These are phyloP conservation scores for Sedum album DNA, from an alignment of 164 flowering plant species.

Conservation along the genomic window DNA sequence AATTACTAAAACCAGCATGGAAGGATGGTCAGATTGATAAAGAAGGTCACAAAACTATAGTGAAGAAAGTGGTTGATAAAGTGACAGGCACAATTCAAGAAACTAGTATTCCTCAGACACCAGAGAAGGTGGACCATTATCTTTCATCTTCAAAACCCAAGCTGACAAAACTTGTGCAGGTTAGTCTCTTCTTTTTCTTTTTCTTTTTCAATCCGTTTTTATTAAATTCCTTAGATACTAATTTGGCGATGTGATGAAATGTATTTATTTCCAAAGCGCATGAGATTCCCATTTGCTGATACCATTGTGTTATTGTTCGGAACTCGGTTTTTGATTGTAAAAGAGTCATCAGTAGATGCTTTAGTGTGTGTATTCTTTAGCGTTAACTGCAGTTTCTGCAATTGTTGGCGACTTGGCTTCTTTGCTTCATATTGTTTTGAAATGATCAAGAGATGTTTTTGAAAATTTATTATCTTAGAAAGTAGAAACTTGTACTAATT, in stretches of 20 bases:
- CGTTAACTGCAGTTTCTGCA: neutral
- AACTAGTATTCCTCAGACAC: conserved; percentile 61
- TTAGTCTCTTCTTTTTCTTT: conserved; percentile 16
- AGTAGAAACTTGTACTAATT: neutral
- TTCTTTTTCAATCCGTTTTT: neutral
- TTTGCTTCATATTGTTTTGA: neutral
- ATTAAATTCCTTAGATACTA: too few relatives aligned
- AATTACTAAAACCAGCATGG: conserved; percentile 83
- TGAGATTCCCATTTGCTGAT: neutral
- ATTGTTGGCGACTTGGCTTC: neutral
- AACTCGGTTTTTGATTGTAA: neutral
- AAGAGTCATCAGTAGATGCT: too few relatives aligned
- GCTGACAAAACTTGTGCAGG: conserved; percentile 83
- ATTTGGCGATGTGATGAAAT: too few relatives aligned
- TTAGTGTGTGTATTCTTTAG: neutral
- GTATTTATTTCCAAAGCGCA: neutral
- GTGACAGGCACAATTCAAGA: conserved; percentile 52
- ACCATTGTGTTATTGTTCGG: neutral
- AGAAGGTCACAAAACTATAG: conserved; percentile 80
- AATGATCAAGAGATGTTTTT: too few relatives aligned
- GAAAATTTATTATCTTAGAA: neutral
- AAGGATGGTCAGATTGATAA: conserved; percentile 81
- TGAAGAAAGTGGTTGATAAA: conserved; percentile 87
- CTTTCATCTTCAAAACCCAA: conserved; percentile 58
- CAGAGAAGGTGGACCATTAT: conserved; percentile 74